Percentiles rank a stretch among this genome's conserved stretches.
These are phyloP conservation scores for Melaleuca quinquenervia DNA, from an alignment of 345 rosid genomes.

Conservation along the genomic window DNA sequence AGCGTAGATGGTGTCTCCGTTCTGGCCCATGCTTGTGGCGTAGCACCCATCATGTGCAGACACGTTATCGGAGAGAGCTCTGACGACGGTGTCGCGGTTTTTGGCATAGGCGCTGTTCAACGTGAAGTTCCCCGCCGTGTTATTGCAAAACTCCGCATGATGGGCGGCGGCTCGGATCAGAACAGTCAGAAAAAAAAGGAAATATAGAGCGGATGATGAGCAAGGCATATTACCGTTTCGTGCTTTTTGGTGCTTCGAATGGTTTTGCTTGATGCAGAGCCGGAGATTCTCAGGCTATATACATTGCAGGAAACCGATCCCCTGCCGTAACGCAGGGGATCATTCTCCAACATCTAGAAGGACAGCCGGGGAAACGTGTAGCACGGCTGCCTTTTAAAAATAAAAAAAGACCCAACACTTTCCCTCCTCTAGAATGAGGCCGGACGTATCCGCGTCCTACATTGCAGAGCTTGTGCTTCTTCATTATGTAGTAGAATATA, in stretches of 20 bases:
- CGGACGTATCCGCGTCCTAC: no score
- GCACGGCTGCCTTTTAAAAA: no score
- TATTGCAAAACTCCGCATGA: not conserved
- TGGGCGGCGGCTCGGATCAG: not conserved
- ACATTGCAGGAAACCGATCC: no score
- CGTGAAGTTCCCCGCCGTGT: not conserved
- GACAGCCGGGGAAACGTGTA: no score
- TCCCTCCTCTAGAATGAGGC: no score
- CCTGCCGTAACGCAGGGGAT: no score
- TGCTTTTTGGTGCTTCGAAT: not conserved
- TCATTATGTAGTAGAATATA: not conserved
- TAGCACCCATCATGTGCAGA: not conserved
- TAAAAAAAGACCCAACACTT: no score
- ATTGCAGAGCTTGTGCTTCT: not conserved
- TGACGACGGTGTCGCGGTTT: constrained; percentile 7
- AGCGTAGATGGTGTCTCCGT: constrained; percentile 5
- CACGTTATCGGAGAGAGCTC: not conserved
- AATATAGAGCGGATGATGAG: not conserved
- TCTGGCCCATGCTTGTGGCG: not conserved
- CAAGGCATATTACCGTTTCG: not conserved
- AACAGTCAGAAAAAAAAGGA: not conserved
- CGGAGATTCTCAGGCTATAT: not conserved
- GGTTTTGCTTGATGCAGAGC: not conserved
- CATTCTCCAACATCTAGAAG: no score
- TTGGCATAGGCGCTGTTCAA: constrained; percentile 5